These are phyloP conservation scores for Trichoderma sp. DNA, from an alignment of 2,329 filamentous ascomycete genomes.

Conservation along the genomic window DNA sequence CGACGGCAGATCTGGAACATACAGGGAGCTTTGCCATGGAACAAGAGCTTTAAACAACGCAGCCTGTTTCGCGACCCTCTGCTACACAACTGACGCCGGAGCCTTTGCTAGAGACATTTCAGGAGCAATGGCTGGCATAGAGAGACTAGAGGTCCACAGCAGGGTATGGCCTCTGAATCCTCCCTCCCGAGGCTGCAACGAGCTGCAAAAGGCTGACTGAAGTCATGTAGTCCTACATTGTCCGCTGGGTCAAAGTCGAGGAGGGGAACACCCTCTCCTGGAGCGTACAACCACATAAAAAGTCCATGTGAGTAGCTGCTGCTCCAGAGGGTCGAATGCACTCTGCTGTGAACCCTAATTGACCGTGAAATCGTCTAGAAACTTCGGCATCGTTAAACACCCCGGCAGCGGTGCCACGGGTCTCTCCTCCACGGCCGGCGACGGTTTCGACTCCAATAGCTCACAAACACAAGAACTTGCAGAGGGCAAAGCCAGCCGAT, in stretches of 20 bases:
- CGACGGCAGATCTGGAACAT: background rate
- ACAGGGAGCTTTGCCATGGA: constrained; percentile 18
- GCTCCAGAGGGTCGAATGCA: background rate
- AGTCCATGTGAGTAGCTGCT: constrained; percentile 68
- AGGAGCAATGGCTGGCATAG: constrained; percentile 78
- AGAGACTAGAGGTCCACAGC: constrained; percentile 95
- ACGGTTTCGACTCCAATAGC: constrained; percentile 45
- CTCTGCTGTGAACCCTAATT: background rate
- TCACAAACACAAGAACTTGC: constrained; percentile 44
- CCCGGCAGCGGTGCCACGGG: constrained; percentile 66
- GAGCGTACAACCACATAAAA: constrained; percentile 97
- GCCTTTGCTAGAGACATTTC: background rate
- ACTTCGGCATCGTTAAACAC: constrained; percentile 97
- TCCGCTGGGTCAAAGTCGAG: constrained; percentile 93
- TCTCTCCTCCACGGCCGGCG: constrained; percentile 41
- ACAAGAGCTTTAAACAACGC: constrained; percentile 13
- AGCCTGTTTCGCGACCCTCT: constrained; percentile 4
- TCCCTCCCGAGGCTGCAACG: background rate
- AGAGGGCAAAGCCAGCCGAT: constrained; percentile 47
- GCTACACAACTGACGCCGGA: background rate
- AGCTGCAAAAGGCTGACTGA: constrained; percentile 24
- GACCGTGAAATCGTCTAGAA: constrained; percentile 45
- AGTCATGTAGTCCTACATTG: constrained; percentile 83
- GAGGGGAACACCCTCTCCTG: constrained; percentile 91
- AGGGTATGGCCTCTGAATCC: constrained; percentile 59